These are phyloP conservation scores for Cutaneotrichosporon mucoides DNA, from an alignment of 1,284 basidiomycete genomes.

Conservation along the genomic window DNA sequence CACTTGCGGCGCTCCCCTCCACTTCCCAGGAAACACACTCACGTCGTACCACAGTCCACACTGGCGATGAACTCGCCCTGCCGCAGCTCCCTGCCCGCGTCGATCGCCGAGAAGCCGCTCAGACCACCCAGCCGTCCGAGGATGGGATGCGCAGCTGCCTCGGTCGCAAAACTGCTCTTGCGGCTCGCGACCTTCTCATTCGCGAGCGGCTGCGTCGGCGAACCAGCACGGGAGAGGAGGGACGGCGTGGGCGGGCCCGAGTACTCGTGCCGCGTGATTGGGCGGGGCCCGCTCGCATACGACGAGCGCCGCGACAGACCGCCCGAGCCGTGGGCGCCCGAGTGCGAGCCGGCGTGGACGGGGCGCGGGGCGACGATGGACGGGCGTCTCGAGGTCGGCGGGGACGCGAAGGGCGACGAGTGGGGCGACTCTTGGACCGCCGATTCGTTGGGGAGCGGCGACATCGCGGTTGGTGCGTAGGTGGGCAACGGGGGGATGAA, in stretches of 20 bases:
- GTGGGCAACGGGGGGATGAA: not conserved
- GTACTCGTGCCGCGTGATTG: slow-evolving; percentile 38
- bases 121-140: slow-evolving; percentile 23
- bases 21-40: no score
- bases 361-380: slow-evolving; percentile 8
- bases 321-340: not conserved
- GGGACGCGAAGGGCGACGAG: slow-evolving; percentile 23
- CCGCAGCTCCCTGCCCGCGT: slow-evolving; percentile 27
- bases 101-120: slow-evolving; percentile 26
- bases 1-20: no score
- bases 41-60: slow-evolving; percentile 91
- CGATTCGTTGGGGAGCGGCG: slow-evolving; percentile 8
- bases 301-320: slow-evolving; percentile 31
- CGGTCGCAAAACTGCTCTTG: slow-evolving; percentile 21
- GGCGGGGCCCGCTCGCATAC: slow-evolving; percentile 37
- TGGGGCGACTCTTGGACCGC: slow-evolving; percentile 16
- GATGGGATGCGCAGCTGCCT: slow-evolving; percentile 2
- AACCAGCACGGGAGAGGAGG: slow-evolving; percentile 46
- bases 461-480: not conserved
- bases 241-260: slow-evolving; percentile 40
- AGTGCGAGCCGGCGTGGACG: not conserved
- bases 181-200: slow-evolving; percentile 32
- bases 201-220: slow-evolving; percentile 43
- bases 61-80: slow-evolving; percentile 72
- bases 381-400: slow-evolving; percentile 16